phyloP scores from a whole-genome alignment of 306 rosid species.

The Carpinus viminea region DNA sequence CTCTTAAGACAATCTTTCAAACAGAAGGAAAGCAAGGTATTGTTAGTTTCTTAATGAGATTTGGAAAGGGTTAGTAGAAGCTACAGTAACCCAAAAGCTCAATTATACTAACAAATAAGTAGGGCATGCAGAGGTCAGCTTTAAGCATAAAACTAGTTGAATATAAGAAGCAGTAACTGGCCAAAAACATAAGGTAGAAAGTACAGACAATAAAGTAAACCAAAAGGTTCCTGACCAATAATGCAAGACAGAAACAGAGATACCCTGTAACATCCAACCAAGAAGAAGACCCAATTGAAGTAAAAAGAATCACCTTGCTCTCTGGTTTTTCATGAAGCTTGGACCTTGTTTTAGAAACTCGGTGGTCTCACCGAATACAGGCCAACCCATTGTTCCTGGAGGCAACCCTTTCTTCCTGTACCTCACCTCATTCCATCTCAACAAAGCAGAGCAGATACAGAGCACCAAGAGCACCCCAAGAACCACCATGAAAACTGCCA shows the following conservation, averaged over 20 bases:
- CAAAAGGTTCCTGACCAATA: conserved; percentile 17
- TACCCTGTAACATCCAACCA: conserved; percentile 17
- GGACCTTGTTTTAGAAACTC: conserved; percentile 99
- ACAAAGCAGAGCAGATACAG: conserved; percentile 85
- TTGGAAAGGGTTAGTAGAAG: conserved; percentile 29
- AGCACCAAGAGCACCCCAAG: conserved; percentile 48
- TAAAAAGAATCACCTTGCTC: conserved; percentile 68
- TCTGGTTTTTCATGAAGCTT: conserved; percentile 85
- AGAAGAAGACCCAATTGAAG: not conserved
- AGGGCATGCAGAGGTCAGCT: conserved; percentile 33
- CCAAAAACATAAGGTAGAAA: conserved; percentile 14
- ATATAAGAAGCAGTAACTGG: conserved; percentile 15
- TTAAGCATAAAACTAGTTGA: conserved; percentile 3
- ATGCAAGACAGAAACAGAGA: conserved; percentile 21
- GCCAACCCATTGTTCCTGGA: conserved; percentile 99
- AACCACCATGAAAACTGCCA: conserved; percentile 60
- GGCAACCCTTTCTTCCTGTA: conserved; percentile 87
- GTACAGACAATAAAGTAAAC: conserved; percentile 10
- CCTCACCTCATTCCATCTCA: conserved; percentile 82
- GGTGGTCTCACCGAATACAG: conserved; percentile 89
- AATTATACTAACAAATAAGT: conserved; percentile 9
- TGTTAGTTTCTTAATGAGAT: conserved; percentile 15
- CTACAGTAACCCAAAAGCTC: conserved; percentile 9
- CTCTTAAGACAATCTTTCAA: not conserved
- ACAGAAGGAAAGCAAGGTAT: not conserved